Evolutionary conservation across 2,329 filamentous ascomycete species (phyloP), one percentile per base, ranked within the genome.

Genomic region (Fusarium burgessii): DNA sequence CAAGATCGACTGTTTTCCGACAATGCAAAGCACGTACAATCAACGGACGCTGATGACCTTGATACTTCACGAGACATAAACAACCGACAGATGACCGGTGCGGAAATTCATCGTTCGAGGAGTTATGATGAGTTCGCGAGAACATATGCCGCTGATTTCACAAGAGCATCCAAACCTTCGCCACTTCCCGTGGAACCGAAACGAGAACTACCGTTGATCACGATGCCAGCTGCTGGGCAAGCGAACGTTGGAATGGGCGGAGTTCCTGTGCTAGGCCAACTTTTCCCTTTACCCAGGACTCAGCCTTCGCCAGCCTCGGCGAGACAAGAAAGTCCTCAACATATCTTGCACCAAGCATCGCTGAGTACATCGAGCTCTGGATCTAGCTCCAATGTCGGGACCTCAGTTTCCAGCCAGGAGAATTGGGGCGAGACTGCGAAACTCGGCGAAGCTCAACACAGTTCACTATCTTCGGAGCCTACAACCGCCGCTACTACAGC

Each of bases 121-220:
- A 83, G 82, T 51, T 87, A 84, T 60, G 84, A 87, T 56, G 85
- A 87, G 50, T 61, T 87, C 7, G 87, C 87, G 73, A 79, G 77
- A n/a, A 81, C 81, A 14, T 75, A 80, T 25, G 77, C 78, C 50
- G 78, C 54, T 13, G 55, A 80, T 41, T 52, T 71, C 23, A 58
- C 54, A 29, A 52, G 38, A 23, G 43, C 58, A 79, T 78, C 59
- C 7, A 57, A 52, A 13, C 45, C 59, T 20, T 51, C 45, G 15
- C 67, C 58, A 58, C 29, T 32, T 38, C 41, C 61, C n/a, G 27
- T 47, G 18, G 74, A 63, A 32, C 72, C 71, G 32, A 74, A 71
- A 15, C 74, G 71, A 32, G 74, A 71, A 15, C 71, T 85, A 23
- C 82, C 84, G 6, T 72, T 68, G 17, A 83, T 85, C 49, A 76